These are phyloP conservation scores for Starmerella apis DNA, from an alignment of 805 yeast species.

Conservation along the genomic window DNA sequence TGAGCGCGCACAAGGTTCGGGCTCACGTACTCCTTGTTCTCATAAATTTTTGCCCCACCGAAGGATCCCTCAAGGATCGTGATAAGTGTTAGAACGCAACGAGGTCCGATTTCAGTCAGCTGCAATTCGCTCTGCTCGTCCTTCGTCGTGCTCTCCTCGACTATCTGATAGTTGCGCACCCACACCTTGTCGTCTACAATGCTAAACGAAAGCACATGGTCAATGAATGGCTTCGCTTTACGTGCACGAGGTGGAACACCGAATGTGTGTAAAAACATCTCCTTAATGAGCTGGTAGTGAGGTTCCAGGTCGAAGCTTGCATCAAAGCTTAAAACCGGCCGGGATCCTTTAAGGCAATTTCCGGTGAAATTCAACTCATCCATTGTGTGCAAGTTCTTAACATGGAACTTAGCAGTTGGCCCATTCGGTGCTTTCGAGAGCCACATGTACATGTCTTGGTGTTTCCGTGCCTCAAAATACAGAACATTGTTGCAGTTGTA, in stretches of 20 bases:
- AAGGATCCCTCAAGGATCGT: conserved; percentile 92
- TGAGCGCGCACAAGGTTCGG: conserved; percentile 94
- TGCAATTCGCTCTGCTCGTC: conserved; percentile 47
- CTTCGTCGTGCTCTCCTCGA: conserved; percentile 39
- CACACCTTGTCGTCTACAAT: conserved; percentile 89
- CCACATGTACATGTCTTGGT: conserved; percentile 91
- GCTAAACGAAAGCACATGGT: conserved; percentile 87
- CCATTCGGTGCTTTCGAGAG: conserved; percentile 95
- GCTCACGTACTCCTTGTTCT: conserved; percentile 90
- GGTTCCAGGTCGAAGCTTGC: conserved; percentile 57
- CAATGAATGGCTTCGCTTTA: conserved; percentile 86
- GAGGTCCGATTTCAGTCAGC: conserved; percentile 90
- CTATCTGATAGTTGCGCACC: conserved; percentile 89
- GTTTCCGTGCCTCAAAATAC: conserved; percentile 93
- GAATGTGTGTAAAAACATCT: conserved; percentile 66
- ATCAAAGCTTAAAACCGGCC: conserved; percentile 89
- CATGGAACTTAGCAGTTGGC: conserved; percentile 85
- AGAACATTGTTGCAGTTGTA: conserved; percentile 93
- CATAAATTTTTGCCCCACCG: conserved; percentile 95
- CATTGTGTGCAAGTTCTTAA: conserved; percentile 90
- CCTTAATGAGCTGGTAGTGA: conserved; percentile 69
- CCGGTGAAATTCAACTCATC: conserved; percentile 96
- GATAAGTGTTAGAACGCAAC: conserved; percentile 85
- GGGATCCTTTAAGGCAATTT: conserved; percentile 86
- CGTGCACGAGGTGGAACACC: conserved; percentile 95